Evolutionary conservation across 2,329 filamentous ascomycete genomes (phyloP), one percentile per base, ranked within the genome.

Genomic region (Dryadomyces sulphureus): DNA sequence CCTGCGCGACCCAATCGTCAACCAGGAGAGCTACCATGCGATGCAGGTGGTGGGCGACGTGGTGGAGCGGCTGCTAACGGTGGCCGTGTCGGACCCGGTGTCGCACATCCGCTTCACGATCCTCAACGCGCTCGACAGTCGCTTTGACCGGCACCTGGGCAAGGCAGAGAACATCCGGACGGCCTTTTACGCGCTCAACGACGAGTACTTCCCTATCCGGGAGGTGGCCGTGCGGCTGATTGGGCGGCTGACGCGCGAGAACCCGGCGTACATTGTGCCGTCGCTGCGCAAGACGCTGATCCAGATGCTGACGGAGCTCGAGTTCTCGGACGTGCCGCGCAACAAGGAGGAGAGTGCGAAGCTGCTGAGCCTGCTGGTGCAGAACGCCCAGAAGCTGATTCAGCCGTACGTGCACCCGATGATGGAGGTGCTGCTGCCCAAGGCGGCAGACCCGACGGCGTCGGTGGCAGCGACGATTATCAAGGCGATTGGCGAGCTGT

Each of bases 341-440:
- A 94, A 90, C 63, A 96, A 96, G 62, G 90, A 96, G 63, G 92
- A 98, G 61, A 95, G 89, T 55, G 89, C 92, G 9, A 89, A 88
- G 58, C 70, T 98, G 3, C 81, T 98, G 51, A 94, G 89, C 54
- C 76, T 96, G 47, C 77, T 98, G 35, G 90, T 96, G 7, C 83
- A 88, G 52, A 93, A 95, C 57, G 90, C 92, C 0, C 90, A 93
- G 49, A 83, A 82, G 46, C 73, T 98, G 12, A 94, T 98, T 59
- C 90, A 90, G 60, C 90, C 92, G 3, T 96, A 96, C 56, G 92
- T 98, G 40, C 88, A 95, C 57, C 88, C 92, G 1, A 96, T 98
- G 76, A 85, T 96, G 45, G 83, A 83, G 12, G 88, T 95, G 1
- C 73, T 98, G n/a, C 68, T 98, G 2, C 92, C 92, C 1, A 96